Percentiles rank a stretch among this genome's conserved stretches.
These are phyloP conservation scores for Phanerochaete carnosa DNA, from an alignment of 768 basidiomycete species.

Conservation along the genomic window DNA sequence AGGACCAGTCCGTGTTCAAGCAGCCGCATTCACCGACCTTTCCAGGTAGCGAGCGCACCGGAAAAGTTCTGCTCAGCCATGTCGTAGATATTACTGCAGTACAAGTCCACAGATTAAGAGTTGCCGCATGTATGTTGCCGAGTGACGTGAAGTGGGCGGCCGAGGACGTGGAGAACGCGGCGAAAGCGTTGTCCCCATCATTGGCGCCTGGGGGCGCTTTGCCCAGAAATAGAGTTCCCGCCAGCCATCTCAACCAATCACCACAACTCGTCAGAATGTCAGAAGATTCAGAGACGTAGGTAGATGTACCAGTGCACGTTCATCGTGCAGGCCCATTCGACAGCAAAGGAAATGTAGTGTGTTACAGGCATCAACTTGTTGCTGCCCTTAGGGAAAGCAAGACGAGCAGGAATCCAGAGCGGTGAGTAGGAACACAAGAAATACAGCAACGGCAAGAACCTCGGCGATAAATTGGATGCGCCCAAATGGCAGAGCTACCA, in stretches of 20 bases:
- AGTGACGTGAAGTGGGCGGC: not conserved
- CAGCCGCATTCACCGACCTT: conserved; percentile 49
- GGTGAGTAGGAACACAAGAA: not conserved
- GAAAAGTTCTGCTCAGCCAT: conserved; percentile 80
- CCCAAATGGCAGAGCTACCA: not conserved
- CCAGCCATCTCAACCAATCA: not conserved
- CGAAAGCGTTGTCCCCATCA: not conserved
- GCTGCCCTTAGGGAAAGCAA: not conserved
- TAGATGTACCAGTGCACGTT: not conserved
- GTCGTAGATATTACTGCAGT: not conserved
- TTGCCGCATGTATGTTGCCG: not conserved
- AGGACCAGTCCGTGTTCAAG: not conserved
- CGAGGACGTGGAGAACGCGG: not conserved
- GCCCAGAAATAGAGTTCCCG: not conserved
- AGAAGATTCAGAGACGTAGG: not conserved
- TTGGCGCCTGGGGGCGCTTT: conserved; percentile 1
- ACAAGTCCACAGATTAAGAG: not conserved
- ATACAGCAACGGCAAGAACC: not conserved
- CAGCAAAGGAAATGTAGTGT: not conserved
- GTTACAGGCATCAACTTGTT: not conserved
- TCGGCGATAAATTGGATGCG: not conserved
- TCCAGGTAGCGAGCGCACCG: conserved; percentile 90
- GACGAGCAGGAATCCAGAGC: conserved; percentile 2
- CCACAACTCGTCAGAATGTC: not conserved
- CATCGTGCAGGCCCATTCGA: conserved; percentile 2